phyloP scores from a whole-genome alignment of 148 eudicot genomes.

The Linanthus parryae region DNA sequence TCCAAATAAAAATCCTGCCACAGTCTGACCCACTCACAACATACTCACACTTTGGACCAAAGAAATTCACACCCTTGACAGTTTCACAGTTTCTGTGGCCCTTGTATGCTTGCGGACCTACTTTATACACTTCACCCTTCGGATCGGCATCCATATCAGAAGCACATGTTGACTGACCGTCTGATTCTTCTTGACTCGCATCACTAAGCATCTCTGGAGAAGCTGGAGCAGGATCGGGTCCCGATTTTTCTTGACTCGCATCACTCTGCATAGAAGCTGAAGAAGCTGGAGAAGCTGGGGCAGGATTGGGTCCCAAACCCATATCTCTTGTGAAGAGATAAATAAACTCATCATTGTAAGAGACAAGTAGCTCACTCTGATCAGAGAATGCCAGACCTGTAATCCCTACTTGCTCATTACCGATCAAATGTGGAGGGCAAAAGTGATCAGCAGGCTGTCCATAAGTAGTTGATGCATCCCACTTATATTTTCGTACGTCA shows the following conservation, averaged over 20 bases:
- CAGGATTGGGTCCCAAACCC: constrained; percentile 67
- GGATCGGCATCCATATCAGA: constrained; percentile 23
- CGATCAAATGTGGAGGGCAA: constrained; percentile 75
- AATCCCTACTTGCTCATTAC: constrained; percentile 50
- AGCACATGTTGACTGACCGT: constrained; percentile 17
- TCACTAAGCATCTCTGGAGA: constrained; percentile 31
- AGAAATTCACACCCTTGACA: constrained; percentile 79
- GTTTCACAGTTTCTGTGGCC: constrained; percentile 70
- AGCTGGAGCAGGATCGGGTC: constrained; percentile 1
- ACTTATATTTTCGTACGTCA: constrained; percentile 71
- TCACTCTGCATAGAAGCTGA: constrained; percentile 1
- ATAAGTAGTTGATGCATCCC: constrained; percentile 67
- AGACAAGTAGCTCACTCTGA: constrained; percentile 84
- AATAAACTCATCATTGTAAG: constrained; percentile 71
- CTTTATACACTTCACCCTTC: constrained; percentile 20
- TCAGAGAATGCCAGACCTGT: constrained; percentile 95
- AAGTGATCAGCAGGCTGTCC: constrained; percentile 74
- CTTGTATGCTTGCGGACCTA: constrained; percentile 71
- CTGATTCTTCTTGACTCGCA: constrained; percentile 22
- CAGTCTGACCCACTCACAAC: constrained; percentile 93
- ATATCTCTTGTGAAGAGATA: constrained; percentile 72
- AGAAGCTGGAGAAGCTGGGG: constrained; percentile 18
- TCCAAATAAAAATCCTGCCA: constrained; percentile 93
- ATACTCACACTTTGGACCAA: constrained; percentile 78
- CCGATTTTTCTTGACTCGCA: constrained; percentile 15